phyloP scores from a whole-genome alignment of 805 yeast genomes.

The Zygosaccharomyces rouxii region DNA sequence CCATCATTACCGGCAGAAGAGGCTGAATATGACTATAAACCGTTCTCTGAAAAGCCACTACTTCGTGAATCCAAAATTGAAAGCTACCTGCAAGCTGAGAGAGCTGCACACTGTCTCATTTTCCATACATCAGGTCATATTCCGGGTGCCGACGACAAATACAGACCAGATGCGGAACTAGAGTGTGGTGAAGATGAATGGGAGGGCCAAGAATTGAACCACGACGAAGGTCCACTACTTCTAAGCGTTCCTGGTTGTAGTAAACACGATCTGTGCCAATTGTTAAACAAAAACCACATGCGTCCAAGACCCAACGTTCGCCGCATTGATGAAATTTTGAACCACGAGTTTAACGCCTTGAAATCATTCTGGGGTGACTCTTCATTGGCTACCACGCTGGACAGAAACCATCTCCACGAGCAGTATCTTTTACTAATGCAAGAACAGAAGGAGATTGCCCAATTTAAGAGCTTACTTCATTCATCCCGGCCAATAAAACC shows the following conservation, averaged over 20 bases:
- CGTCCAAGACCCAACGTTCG: constrained; percentile 21
- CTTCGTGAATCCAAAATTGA: constrained; percentile 24
- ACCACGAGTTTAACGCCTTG: constrained; percentile 19
- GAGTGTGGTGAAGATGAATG: constrained; percentile 23
- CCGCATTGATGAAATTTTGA: constrained; percentile 19
- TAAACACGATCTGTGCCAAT: constrained; percentile 12
- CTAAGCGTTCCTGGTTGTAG: constrained; percentile 17
- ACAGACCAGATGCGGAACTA: constrained; percentile 27
- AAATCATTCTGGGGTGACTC: constrained; percentile 22
- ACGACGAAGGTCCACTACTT: constrained; percentile 6
- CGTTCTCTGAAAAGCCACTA: constrained; percentile 23
- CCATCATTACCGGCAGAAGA: constrained; percentile 1
- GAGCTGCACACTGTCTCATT: constrained; percentile 30
- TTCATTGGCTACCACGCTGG: constrained; percentile 17
- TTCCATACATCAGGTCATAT: constrained; percentile 25
- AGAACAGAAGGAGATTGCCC: constrained; percentile 14
- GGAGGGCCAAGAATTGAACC: neutral
- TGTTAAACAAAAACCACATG: constrained; percentile 13
- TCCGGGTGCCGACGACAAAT: constrained; percentile 8
- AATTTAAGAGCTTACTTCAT: constrained; percentile 1
- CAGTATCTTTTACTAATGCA: constrained; percentile 19
- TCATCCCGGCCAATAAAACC: neutral
- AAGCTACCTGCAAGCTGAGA: constrained; percentile 21
- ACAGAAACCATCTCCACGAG: constrained; percentile 22
- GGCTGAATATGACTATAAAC: constrained; percentile 21